Base-by-base conservation (phyloP, 2,329 filamentous ascomycete genomes). In the Rutstroemia sp. region DNA sequence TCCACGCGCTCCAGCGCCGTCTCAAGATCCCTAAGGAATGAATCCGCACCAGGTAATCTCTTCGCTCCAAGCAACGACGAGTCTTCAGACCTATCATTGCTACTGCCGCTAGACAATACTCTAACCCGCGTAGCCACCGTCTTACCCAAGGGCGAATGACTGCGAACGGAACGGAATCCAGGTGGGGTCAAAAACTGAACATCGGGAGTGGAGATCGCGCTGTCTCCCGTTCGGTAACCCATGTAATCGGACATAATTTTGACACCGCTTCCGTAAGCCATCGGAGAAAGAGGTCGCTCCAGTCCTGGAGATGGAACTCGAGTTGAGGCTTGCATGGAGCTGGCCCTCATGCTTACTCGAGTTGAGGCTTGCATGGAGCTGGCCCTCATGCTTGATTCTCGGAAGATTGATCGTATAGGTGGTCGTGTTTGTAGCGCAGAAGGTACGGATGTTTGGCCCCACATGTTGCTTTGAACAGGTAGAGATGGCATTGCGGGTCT, bases 381-480 rank as follows among this genome's bases (percentile, higher is more conserved):
- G 21, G 27, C 38, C 25, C 50, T 37, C 4, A 51, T 37, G 27
- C 46, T 55, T n/a, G 53, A 55, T 51, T 42, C 53, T 25, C 38
- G 37, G 39, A 55, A 55, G 14, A 55, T 51, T 4, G 46, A 50
- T 16, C 46, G 53, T 16, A 48, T 38, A 18, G n/a, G 25, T 25
- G 53, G 53, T 51, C 38, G 46, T 10, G 25, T 18, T n/a, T 51
- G 53, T 10, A 55, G 6, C n/a, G 45, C 37, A n/a, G 53, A 55
- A 2, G 53, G 46, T 21, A 56, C 21, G 9, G 56, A 58, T 50
- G 46, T 37, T 47, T 51, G 48, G 16, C 48, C 48, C 57, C 57
- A 58, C 16, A 58, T 47, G 14, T 56, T 42, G 27, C 57, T 56
- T 38, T 41, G 52, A 1, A 58, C 16, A 19, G 23, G 34, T 2